Percentiles rank a stretch among this genome's conserved stretches.
phyloP scores from a whole-genome alignment of 176 grass and related monocot species.

The Rhynchospora tenuis region DNA sequence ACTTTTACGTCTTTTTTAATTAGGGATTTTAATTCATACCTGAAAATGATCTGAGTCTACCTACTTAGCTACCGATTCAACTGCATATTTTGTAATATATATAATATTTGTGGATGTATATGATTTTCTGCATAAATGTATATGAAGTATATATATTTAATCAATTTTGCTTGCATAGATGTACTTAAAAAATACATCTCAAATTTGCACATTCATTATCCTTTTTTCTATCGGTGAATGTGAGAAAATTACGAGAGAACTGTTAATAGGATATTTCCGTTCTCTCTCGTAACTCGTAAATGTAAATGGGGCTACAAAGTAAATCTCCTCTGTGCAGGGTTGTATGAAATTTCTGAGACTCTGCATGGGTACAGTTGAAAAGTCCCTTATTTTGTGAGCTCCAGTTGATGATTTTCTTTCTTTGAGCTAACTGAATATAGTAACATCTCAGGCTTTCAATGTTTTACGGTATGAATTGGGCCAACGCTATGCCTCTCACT shows the following conservation, averaged over 20 bases:
- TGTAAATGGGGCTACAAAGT: background rate
- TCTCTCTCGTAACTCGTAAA: background rate
- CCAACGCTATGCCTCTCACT: constrained; percentile 91
- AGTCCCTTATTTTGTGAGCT: background rate
- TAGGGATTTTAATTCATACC: background rate
- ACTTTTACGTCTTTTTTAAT: background rate
- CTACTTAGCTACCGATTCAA: background rate
- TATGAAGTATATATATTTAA: background rate
- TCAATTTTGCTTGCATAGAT: background rate
- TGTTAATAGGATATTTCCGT: background rate
- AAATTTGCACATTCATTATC: background rate
- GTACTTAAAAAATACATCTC: background rate
- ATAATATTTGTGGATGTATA: background rate
- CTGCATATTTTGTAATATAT: too few relatives aligned
- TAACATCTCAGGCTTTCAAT: constrained; percentile 70
- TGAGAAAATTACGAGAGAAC: background rate
- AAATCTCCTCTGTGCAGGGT: background rate
- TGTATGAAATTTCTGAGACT: background rate
- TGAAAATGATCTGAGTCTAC: background rate
- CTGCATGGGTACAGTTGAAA: background rate
- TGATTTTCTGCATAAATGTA: constrained; percentile 1
- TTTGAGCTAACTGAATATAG: constrained; percentile 19
- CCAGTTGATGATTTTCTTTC: background rate
- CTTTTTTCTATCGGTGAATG: background rate
- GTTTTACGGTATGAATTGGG: constrained; percentile 84